Percentiles rank a stretch among this genome's conserved stretches.
phyloP scores from a whole-genome alignment of 164 flowering plant species.

The Litsea cubeba region DNA sequence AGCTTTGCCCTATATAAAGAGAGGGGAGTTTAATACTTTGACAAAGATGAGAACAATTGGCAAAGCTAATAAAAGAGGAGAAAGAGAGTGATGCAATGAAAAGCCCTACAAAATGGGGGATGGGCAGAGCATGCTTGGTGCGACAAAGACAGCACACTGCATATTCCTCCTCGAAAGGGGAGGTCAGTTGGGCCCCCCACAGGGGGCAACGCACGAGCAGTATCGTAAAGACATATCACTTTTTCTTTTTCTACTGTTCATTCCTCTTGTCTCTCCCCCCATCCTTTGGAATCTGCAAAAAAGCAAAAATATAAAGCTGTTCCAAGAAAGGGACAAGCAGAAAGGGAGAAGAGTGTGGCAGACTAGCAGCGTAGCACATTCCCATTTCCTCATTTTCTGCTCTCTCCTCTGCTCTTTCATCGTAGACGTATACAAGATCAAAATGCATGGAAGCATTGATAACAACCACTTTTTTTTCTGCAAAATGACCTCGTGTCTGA shows the following conservation, averaged over 20 bases:
- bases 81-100: background rate
- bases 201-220: constrained; percentile 41
- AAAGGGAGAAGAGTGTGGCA: too few relatives aligned
- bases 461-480: too few relatives aligned
- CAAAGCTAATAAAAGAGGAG: background rate
- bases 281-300: too few relatives aligned
- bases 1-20: background rate
- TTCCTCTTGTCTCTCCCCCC: constrained; percentile 3
- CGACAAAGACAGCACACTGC: constrained; percentile 74
- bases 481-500: too few relatives aligned
- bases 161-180: constrained; percentile 72
- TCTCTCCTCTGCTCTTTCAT: too few relatives aligned
- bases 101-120: constrained; percentile 29
- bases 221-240: constrained; percentile 39
- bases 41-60: background rate
- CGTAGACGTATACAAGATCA: too few relatives aligned
- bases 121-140: constrained; percentile 38
- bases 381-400: too few relatives aligned
- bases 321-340: too few relatives aligned
- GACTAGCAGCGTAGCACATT: too few relatives aligned
- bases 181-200: constrained; percentile 20
- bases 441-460: too few relatives aligned
- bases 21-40: background rate
- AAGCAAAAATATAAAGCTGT: too few relatives aligned
- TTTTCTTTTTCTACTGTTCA: constrained; percentile 20